Evolutionary conservation across 2,329 filamentous ascomycete genomes (phyloP), one percentile per base, ranked within the genome.

Genomic region (Geosmithia flava): DNA sequence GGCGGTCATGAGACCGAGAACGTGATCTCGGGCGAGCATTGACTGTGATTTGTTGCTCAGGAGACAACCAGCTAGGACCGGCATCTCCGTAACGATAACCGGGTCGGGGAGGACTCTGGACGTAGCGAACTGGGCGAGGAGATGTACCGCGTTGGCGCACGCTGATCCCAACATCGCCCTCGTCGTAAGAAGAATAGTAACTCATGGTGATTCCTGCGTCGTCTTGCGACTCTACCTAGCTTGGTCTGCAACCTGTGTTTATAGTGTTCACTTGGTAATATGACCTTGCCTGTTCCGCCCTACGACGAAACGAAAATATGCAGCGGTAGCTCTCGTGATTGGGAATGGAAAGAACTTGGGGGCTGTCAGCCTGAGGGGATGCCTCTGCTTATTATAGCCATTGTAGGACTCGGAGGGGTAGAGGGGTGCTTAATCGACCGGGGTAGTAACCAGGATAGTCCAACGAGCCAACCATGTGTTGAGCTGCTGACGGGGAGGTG

Each of bases 141-240:
- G 68, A 66, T n/a, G 62, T 65, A 3, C 59, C 62, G 39, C 64
- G 66, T 23, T 67, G 68, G 47, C 65, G 65, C 51, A 76, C 59
- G 43, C 63, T 72, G 53, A 79, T 67, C 54, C 80, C 71, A 46
- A 77, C 56, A 44, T 80, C 76, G 29, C 78, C 75, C 33, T 79
- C 74, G 53, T 74, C 69, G 48, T 71, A 67, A 55, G 70, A 74
- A 56, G 69, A 70, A 53, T 70, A 74, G 56, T 70, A 70, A 53
- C 56, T 62, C 60, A 64, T 66, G 13, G 17, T 44, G 17, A 23
- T 7, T 37, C 33, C 15, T 3, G 3, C 11, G 33, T 37, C 33
- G 5, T 16, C 23, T 27, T 27, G 23, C 23, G 23, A 7, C 11
- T 37, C 11, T 37, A 7, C 13, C 11, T 37, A 13, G 33, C 15